Evolutionary conservation across 2,329 filamentous ascomycete genomes (phyloP).

Genomic region (Dactylella cylindrospora): DNA sequence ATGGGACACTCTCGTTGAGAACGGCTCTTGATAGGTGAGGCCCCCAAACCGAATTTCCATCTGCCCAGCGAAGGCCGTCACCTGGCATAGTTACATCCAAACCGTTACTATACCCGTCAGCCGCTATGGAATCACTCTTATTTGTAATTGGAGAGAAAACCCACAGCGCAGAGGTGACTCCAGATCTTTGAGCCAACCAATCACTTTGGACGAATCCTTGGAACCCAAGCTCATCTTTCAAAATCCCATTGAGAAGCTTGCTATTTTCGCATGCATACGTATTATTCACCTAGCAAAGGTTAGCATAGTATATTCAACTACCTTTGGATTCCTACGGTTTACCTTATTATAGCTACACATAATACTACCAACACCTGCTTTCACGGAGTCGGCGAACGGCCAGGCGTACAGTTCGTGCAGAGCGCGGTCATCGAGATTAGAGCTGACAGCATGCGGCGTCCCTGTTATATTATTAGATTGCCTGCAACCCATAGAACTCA

Average conservation of each 20-base stretch:
- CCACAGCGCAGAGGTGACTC: constrained; percentile 59
- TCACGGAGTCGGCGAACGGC: constrained; percentile 81
- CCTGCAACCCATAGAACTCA: too few species aligned
- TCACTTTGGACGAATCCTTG: constrained; percentile 84
- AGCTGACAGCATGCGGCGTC: constrained; percentile 15
- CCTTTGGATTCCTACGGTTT: neutral
- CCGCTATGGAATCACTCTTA: too few species aligned
- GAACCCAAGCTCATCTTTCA: constrained; percentile 84
- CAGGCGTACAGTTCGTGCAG: constrained; percentile 79
- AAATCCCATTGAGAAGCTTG: constrained; percentile 75
- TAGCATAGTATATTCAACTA: neutral
- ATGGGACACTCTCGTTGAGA: constrained; percentile 78
- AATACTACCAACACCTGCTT: constrained; percentile 72
- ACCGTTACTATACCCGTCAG: constrained; percentile 74
- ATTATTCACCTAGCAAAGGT: constrained; percentile 60
- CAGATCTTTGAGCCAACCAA: constrained; percentile 81
- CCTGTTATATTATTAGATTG: too few species aligned
- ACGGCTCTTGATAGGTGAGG: constrained; percentile 71
- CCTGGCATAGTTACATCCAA: constrained; percentile 79
- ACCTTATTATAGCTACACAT: constrained; percentile 79
- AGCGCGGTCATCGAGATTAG: constrained; percentile 74
- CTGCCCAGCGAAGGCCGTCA: constrained; percentile 69
- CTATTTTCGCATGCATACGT: constrained; percentile 73
- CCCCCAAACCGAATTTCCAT: constrained; percentile 77
- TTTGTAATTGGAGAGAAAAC: too few species aligned